These are phyloP conservation scores for Naegleria lovaniensis DNA, from an alignment of 208 protist species.

Conservation along the genomic window DNA sequence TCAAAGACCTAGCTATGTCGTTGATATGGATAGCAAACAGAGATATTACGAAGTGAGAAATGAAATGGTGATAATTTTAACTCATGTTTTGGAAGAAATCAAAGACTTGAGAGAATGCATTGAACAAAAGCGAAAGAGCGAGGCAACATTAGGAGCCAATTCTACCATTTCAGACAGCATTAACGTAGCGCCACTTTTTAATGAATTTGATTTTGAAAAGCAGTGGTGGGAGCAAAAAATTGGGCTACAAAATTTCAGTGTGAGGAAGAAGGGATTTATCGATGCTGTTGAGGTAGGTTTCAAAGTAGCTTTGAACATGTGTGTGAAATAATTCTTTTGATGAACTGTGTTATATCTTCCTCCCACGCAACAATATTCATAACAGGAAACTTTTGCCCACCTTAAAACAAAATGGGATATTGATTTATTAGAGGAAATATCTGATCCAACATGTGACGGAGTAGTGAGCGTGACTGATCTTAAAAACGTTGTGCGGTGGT, in stretches of 20 bases:
- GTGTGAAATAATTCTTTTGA: no score
- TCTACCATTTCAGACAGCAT: not conserved
- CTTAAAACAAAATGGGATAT: not conserved
- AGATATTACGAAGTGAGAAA: not conserved
- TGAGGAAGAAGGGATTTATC: not conserved
- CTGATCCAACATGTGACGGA: slow-evolving; percentile 1
- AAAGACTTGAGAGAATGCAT: not conserved
- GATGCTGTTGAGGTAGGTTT: not conserved
- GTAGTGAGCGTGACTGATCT: not conserved
- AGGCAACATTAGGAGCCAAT: not conserved
- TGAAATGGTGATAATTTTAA: not conserved
- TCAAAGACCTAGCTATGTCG: not conserved
- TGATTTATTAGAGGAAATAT: not conserved
- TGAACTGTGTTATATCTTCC: no score
- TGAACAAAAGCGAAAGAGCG: not conserved
- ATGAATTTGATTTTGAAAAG: not conserved
- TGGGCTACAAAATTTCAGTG: not conserved
- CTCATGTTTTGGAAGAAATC: not conserved
- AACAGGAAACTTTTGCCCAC: not conserved
- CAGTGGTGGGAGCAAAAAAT: not conserved
- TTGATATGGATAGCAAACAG: not conserved
- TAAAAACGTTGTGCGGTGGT: not conserved
- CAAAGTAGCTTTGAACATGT: no score
- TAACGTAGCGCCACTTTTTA: not conserved
- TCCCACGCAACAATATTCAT: no score